Conservation (phyloP, 345 rosid species). For the Erucastrum elatum region DNA sequence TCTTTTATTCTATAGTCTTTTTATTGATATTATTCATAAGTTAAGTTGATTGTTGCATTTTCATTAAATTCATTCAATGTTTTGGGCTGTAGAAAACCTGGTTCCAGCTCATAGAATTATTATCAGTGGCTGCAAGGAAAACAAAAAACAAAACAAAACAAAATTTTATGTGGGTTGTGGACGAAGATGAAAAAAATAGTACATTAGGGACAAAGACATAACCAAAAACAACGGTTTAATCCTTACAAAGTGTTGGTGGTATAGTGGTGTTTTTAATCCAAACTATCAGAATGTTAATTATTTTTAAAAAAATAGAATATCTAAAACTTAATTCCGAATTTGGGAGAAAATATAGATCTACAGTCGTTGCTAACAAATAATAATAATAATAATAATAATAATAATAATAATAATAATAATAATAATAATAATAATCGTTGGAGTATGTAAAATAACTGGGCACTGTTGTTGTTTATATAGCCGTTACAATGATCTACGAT, state of each 20-base stretch:
- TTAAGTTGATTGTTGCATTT: not conserved
- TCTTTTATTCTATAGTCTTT: not conserved
- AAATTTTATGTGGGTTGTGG: not conserved
- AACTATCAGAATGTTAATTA: too few species aligned
- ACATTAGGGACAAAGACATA: not conserved
- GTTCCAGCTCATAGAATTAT: conserved; percentile 28
- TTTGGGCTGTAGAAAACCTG: conserved; percentile 22
- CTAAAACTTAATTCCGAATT: too few species aligned
- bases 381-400: too few species aligned
- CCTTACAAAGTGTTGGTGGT: not conserved
- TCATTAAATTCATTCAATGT: conserved; percentile 17
- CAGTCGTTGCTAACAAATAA: too few species aligned
- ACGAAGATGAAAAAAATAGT: not conserved
- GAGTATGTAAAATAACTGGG: too few species aligned
- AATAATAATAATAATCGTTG: too few species aligned
- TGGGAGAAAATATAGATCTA: too few species aligned
- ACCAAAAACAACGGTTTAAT: not conserved
- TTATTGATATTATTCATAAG: not conserved
- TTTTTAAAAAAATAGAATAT: too few species aligned
- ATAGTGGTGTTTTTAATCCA: not conserved
- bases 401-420: too few species aligned
- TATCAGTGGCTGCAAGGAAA: conserved; percentile 3
- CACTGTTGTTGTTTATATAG: too few species aligned
- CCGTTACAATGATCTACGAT: too few species aligned
- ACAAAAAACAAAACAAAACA: not conserved